A percentile compares a stretch with the other conserved stretches of the same genome.
Evolutionary conservation across 2,329 filamentous ascomycete species (phyloP).

Genomic region (Calonectria hongkongensis): DNA sequence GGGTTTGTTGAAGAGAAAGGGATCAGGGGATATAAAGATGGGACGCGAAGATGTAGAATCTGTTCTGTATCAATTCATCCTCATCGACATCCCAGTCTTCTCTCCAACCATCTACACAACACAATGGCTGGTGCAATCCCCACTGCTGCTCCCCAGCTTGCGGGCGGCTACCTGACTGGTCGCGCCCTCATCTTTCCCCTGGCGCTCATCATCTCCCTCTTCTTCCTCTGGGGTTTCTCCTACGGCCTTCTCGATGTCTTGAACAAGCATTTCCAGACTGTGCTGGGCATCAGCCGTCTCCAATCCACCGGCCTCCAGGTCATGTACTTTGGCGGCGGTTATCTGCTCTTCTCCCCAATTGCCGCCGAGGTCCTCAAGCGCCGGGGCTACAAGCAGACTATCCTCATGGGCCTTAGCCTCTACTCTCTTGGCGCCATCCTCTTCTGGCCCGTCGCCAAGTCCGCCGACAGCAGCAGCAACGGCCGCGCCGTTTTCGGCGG

Average conservation of each 20-base stretch:
- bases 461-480: constrained; percentile 55
- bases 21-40: constrained; percentile 30
- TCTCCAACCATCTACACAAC: constrained; percentile 1
- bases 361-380: constrained; percentile 78
- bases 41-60: background rate
- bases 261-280: constrained; percentile 69
- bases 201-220: constrained; percentile 70
- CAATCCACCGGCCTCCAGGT: constrained; percentile 69
- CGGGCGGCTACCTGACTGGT: constrained; percentile 51
- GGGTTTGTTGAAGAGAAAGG: background rate
- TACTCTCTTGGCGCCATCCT: constrained; percentile 77
- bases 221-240: constrained; percentile 69
- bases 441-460: constrained; percentile 74
- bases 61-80: background rate
- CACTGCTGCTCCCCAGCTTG: constrained; percentile 47
- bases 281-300: constrained; percentile 65
- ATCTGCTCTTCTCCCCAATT: constrained; percentile 64
- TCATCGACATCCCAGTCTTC: constrained; percentile 20
- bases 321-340: constrained; percentile 73
- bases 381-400: constrained; percentile 79
- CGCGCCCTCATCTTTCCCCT: constrained; percentile 73
- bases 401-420: constrained; percentile 79
- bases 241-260: constrained; percentile 68
- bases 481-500: constrained; percentile 74
- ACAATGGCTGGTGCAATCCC: constrained; percentile 52